Evolutionary conservation across 2,329 filamentous ascomycete genomes (phyloP).

Genomic region (Alternaria rosae): DNA sequence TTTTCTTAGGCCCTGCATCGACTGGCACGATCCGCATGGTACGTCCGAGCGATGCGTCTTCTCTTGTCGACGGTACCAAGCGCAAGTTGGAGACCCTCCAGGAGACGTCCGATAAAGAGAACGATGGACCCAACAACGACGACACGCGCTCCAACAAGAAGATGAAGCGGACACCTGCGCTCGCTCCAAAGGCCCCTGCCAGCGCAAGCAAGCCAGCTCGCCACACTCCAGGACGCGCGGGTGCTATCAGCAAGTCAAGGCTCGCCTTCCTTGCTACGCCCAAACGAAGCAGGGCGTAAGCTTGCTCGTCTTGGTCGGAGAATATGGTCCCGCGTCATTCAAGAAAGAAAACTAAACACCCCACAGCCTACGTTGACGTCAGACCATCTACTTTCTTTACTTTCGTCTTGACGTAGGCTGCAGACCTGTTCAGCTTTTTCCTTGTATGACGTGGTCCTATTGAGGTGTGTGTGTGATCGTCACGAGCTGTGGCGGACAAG

Average conservation of each 20-base stretch:
- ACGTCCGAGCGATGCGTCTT: constrained; percentile 53
- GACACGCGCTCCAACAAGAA: constrained; percentile 48
- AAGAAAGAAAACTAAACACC: neutral
- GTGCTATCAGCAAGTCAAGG: constrained; percentile 47
- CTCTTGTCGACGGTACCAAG: constrained; percentile 49
- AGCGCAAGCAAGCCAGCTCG: constrained; percentile 41
- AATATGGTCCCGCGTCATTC: neutral
- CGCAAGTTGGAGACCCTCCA: constrained; percentile 53
- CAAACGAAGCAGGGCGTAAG: constrained; percentile 44
- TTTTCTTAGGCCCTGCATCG: constrained; percentile 39
- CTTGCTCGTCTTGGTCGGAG: neutral
- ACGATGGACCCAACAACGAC: constrained; percentile 39
- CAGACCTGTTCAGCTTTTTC: no score
- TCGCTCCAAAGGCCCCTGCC: constrained; percentile 40
- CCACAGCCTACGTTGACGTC: no score
- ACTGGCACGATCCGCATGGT: constrained; percentile 53
- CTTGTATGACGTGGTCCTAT: neutral
- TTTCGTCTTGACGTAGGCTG: no score
- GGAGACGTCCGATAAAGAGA: constrained; percentile 55
- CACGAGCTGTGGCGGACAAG: neutral
- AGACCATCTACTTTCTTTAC: no score
- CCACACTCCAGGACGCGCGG: constrained; percentile 37
- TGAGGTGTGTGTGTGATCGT: neutral
- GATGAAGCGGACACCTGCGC: constrained; percentile 32
- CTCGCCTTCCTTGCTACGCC: constrained; percentile 50